phyloP scores from a whole-genome alignment of 768 basidiomycete species.

The Hygrophoropsis aurantiaca region DNA sequence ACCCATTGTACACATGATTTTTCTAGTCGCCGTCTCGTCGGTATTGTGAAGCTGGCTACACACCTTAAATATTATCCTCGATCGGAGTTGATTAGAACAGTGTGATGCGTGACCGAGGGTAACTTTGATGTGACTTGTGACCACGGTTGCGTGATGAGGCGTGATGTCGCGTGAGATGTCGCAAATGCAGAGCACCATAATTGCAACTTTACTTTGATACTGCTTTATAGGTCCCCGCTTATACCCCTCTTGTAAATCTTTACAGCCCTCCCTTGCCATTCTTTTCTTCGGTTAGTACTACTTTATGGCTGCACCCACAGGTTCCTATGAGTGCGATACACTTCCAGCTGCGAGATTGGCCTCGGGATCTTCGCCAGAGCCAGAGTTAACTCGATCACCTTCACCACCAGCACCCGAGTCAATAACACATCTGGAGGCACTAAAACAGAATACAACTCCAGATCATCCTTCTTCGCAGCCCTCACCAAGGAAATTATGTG shows the following conservation, averaged over 20 bases:
- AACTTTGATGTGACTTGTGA: neutral
- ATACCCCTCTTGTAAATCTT: too few relatives aligned
- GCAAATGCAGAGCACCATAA: constrained; percentile 9
- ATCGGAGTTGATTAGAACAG: too few relatives aligned
- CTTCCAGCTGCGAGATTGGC: constrained; percentile 63
- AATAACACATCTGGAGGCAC: constrained; percentile 1
- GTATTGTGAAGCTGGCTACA: constrained; percentile 1
- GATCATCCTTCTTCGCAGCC: constrained; percentile 27
- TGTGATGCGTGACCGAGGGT: constrained; percentile 7
- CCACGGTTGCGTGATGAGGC: constrained; percentile 14
- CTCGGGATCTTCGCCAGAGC: constrained; percentile 16
- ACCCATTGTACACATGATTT: constrained; percentile 12
- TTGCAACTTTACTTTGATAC: constrained; percentile 4
- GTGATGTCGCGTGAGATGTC: constrained; percentile 34
- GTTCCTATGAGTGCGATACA: constrained; percentile 66
- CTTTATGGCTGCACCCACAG: constrained; percentile 19
- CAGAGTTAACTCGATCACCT: constrained; percentile 19
- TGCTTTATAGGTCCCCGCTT: neutral
- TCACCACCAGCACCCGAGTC: constrained; percentile 14
- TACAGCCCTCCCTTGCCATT: too few relatives aligned
- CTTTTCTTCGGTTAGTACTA: too few relatives aligned
- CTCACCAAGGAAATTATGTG: constrained; percentile 79
- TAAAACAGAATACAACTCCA: constrained; percentile 6
- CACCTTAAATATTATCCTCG: neutral
- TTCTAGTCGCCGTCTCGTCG: constrained; percentile 6